Conservation (phyloP, 2,329 filamentous ascomycete species). For the Fusarium floridanum region DNA sequence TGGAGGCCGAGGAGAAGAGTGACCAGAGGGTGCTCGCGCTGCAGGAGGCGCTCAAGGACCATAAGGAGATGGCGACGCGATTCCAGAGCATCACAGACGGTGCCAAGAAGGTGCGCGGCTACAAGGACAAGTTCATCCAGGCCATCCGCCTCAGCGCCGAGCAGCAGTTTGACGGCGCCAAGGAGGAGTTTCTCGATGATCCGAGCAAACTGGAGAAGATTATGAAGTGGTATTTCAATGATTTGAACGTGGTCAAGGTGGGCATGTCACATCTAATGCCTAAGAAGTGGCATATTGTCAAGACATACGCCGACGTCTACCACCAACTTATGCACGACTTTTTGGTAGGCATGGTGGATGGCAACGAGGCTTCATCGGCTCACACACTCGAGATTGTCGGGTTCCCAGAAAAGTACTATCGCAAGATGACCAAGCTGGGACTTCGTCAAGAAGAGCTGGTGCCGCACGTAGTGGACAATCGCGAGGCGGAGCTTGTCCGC, state of each 20-base stretch:
- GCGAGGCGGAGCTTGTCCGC: slow-evolving; percentile 89
- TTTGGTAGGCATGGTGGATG: slow-evolving; percentile 84
- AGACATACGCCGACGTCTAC: slow-evolving; percentile 91
- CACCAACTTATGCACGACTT: slow-evolving; percentile 97
- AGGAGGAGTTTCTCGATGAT: slow-evolving; percentile 84
- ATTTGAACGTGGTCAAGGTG: slow-evolving; percentile 92
- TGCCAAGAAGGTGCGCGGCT: slow-evolving; percentile 90
- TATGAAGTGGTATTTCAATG: slow-evolving; percentile 97
- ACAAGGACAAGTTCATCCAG: slow-evolving; percentile 94
- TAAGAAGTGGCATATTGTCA: slow-evolving; percentile 95
- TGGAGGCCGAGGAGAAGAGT: slow-evolving; percentile 96
- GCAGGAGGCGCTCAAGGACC: slow-evolving; percentile 94
- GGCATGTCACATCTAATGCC: slow-evolving; percentile 94
- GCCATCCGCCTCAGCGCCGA: slow-evolving; percentile 81
- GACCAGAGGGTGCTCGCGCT: slow-evolving; percentile 91
- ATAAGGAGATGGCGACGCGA: slow-evolving; percentile 91
- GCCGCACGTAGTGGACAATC: slow-evolving; percentile 90
- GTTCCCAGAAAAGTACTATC: slow-evolving; percentile 96
- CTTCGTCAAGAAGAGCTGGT: slow-evolving; percentile 80
- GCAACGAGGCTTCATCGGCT: slow-evolving; percentile 84
- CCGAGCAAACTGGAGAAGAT: slow-evolving; percentile 86
- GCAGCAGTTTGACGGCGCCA: slow-evolving; percentile 78
- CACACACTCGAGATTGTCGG: slow-evolving; percentile 93
- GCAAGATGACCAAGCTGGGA: slow-evolving; percentile 93
- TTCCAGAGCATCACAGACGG: slow-evolving; percentile 97